Percentiles rank a stretch among this genome's conserved stretches.
Evolutionary conservation across 768 basidiomycete species (phyloP).

Genomic region (Tricholoma hemisulphureum): DNA sequence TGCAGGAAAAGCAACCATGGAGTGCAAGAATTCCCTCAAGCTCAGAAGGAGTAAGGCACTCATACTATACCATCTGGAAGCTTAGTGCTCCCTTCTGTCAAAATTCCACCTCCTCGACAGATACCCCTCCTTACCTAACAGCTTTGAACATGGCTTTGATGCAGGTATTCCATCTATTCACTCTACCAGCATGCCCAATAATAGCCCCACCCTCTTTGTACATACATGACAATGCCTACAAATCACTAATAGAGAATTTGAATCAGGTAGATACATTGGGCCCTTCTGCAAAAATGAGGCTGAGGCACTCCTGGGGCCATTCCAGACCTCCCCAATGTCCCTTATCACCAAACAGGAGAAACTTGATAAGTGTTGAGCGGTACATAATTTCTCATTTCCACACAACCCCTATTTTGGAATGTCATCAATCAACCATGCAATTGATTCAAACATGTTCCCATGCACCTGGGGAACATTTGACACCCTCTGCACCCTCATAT

Average conservation of each 20-base stretch:
- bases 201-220: conserved; percentile 19
- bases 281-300: conserved; percentile 10
- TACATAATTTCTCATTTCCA: too few relatives aligned
- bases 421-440: too few relatives aligned
- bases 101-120: background rate
- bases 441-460: too few relatives aligned
- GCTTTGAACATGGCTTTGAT: too few relatives aligned
- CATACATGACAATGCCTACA: conserved; percentile 9
- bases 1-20: too few relatives aligned
- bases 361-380: too few relatives aligned
- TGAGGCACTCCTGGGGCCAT: conserved; percentile 22
- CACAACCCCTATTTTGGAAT: too few relatives aligned
- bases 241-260: background rate
- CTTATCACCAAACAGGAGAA: conserved; percentile 4
- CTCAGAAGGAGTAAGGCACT: background rate
- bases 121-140: background rate
- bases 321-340: conserved; percentile 9
- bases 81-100: conserved; percentile 28
- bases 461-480: too few relatives aligned
- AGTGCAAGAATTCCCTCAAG: background rate
- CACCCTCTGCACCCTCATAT: too few relatives aligned
- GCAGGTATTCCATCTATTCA: too few relatives aligned
- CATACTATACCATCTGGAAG: conserved; percentile 17
- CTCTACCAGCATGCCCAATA: conserved; percentile 27
- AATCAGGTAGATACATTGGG: conserved; percentile 16